Evolutionary conservation across 2,329 filamentous ascomycete species (phyloP).

Genomic region (Alternaria sp.): DNA sequence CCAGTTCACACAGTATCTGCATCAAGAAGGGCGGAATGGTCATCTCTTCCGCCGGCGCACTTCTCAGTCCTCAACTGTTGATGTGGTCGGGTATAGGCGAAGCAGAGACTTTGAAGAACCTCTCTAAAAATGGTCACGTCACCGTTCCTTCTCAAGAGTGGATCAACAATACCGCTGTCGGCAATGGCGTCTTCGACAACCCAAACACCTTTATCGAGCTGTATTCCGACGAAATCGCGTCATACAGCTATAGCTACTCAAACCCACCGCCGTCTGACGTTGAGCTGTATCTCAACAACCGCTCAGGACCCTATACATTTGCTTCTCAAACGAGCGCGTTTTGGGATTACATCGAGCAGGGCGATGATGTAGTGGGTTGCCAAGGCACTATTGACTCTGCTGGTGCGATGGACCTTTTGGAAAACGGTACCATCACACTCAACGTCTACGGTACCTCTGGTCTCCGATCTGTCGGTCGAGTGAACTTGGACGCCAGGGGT

Average conservation of each 20-base stretch:
- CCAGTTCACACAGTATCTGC: conserved; percentile 42
- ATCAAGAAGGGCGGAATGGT: conserved; percentile 39
- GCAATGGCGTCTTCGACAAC: conserved; percentile 64
- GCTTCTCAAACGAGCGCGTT: conserved; percentile 64
- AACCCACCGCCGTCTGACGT: conserved; percentile 55
- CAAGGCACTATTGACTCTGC: conserved; percentile 64
- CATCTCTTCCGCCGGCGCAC: conserved; percentile 45
- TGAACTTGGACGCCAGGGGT: conserved; percentile 57
- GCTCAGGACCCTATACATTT: conserved; percentile 63
- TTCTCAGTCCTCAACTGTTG: conserved; percentile 50
- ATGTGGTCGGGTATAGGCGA: conserved; percentile 53
- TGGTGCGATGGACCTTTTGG: conserved; percentile 54
- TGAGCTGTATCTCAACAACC: conserved; percentile 58
- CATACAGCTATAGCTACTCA: conserved; percentile 60
- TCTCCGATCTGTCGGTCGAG: conserved; percentile 59
- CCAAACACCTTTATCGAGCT: conserved; percentile 65
- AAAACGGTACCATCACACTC: conserved; percentile 61
- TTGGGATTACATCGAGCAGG: conserved; percentile 59
- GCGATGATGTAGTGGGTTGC: conserved; percentile 56
- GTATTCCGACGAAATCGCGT: conserved; percentile 54
- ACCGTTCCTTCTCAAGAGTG: conserved; percentile 51
- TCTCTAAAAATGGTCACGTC: conserved; percentile 51
- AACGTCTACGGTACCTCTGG: conserved; percentile 68
- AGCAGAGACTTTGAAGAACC: conserved; percentile 31
- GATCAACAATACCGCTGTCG: conserved; percentile 62